Evolutionary conservation across 139 green algal genomes (phyloP).

Genomic region (Micromonas pusilla): DNA sequence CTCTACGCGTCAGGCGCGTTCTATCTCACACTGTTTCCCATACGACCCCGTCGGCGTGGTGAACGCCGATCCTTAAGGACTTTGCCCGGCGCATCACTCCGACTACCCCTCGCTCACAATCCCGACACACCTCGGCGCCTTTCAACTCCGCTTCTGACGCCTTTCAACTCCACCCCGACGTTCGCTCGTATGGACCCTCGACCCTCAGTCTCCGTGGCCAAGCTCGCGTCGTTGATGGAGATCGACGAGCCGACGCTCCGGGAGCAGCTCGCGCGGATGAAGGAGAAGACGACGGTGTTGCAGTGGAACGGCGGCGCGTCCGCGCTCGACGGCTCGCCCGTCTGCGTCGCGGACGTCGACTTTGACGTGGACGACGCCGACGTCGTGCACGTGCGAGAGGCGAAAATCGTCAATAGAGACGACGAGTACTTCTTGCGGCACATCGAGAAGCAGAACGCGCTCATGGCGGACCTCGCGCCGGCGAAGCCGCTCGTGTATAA

Average conservation of each 20-base stretch:
- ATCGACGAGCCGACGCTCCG: conserved; percentile 58
- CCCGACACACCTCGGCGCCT: no score
- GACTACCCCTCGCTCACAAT: no score
- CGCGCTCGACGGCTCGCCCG: conserved; percentile 21
- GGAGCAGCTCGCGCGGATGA: conserved; percentile 46
- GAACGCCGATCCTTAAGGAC: no score
- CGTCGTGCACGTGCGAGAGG: conserved; percentile 42
- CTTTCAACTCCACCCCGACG: no score
- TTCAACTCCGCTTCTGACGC: no score
- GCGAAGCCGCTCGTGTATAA: conserved; percentile 9
- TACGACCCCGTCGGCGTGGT: no score
- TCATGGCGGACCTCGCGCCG: conserved; percentile 36
- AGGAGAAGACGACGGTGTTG: conserved; percentile 17
- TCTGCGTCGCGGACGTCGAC: conserved; percentile 55
- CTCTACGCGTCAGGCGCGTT: no score
- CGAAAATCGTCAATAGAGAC: conserved; percentile 37
- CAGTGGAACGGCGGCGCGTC: conserved; percentile 9
- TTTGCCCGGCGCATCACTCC: no score
- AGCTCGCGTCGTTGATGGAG: conserved; percentile 84
- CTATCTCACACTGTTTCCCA: no score
- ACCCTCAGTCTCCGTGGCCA: conserved; percentile 71
- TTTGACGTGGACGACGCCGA: conserved; percentile 75
- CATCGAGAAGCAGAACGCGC: conserved; percentile 64
- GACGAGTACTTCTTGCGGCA: conserved; percentile 62
- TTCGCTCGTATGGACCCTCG: no score